Conservation (phyloP, 2,329 filamentous ascomycete genomes). For the Rutstroemia sydowiana region DNA sequence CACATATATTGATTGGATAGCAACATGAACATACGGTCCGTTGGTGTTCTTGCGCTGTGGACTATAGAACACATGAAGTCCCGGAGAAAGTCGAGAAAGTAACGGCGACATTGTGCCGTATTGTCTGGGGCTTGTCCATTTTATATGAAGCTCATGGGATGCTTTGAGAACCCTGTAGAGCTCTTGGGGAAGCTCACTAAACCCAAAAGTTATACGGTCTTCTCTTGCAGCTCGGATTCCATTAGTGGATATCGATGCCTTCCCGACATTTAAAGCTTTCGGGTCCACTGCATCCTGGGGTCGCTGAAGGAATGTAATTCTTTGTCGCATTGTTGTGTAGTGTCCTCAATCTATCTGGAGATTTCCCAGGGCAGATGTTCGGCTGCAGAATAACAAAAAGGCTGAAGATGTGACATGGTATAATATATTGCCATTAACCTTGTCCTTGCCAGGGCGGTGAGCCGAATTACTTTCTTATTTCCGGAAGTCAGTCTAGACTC, state of each 20-base stretch:
- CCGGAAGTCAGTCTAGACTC: too few relatives aligned
- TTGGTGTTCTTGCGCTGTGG: slow-evolving; percentile 10
- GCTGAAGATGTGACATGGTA: not conserved
- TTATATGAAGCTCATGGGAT: slow-evolving; percentile 67
- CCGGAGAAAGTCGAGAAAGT: slow-evolving; percentile 66
- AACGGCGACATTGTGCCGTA: slow-evolving; percentile 62
- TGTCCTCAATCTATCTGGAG: too few relatives aligned
- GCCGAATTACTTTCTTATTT: too few relatives aligned
- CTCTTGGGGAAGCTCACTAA: slow-evolving; percentile 67
- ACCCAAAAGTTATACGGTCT: slow-evolving; percentile 66
- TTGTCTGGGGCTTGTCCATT: slow-evolving; percentile 59
- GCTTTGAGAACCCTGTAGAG: slow-evolving; percentile 54
- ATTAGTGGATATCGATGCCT: slow-evolving; percentile 46
- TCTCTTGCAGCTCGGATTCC: slow-evolving; percentile 65
- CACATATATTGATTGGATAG: not conserved
- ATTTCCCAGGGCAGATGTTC: not conserved
- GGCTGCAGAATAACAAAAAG: not conserved
- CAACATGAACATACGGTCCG: slow-evolving; percentile 9
- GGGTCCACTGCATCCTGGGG: slow-evolving; percentile 59
- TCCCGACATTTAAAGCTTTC: slow-evolving; percentile 49
- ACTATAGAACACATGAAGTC: slow-evolving; percentile 68
- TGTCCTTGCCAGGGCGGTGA: too few relatives aligned
- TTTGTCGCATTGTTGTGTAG: slow-evolving; percentile 58
- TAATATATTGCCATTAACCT: not conserved
- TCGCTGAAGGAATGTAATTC: slow-evolving; percentile 71